Evolutionary conservation across 73 alveolate genomes (phyloP).

Genomic region (Paramecium pentaurelia): DNA sequence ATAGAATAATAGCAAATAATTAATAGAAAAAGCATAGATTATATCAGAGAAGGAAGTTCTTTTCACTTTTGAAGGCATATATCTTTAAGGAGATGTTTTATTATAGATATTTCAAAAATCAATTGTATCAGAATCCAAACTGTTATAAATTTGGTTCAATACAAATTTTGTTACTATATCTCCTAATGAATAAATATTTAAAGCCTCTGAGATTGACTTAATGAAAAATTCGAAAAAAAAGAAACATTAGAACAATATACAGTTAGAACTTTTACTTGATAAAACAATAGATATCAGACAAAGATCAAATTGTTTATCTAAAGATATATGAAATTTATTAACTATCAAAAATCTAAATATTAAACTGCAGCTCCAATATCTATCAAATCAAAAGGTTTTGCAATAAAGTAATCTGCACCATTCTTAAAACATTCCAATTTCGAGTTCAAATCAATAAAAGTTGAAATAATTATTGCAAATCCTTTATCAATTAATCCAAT

Average conservation of each 20-base stretch:
- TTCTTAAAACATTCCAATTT: conserved; percentile 12
- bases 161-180: not conserved
- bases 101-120: conserved; percentile 26
- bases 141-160: conserved; percentile 49
- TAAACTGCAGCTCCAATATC: conserved; percentile 32
- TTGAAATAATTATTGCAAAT: not conserved
- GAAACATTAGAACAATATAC: not conserved
- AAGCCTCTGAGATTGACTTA: not conserved
- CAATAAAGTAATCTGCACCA: not conserved
- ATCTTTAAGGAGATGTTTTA: conserved; percentile 37
- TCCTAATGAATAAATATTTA: not conserved
- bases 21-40: not conserved
- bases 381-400: conserved; percentile 25
- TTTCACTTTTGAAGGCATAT: not conserved
- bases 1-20: not conserved
- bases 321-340: not conserved
- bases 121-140: not conserved
- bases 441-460: not conserved
- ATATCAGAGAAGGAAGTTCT: not conserved
- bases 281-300: not conserved
- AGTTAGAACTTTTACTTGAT: not conserved
- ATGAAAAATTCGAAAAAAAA: not conserved
- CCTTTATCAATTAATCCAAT: conserved; percentile 12
- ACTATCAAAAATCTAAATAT: conserved; percentile 19
- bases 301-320: not conserved